These are phyloP conservation scores for Xylaria sp. DNA, from an alignment of 2,329 filamentous ascomycete species.

Conservation along the genomic window DNA sequence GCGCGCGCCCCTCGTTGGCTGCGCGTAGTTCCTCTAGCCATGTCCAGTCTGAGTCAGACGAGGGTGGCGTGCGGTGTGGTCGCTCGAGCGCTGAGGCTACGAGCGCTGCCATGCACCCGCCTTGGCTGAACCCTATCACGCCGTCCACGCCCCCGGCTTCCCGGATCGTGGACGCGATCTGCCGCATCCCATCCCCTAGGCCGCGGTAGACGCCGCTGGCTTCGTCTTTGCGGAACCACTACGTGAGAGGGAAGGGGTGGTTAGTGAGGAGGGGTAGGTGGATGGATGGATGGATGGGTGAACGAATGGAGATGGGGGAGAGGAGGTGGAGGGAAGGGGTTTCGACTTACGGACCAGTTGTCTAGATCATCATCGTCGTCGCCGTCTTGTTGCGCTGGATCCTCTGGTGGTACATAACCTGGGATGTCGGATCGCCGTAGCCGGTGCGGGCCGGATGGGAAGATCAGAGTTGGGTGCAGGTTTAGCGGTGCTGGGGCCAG, in stretches of 20 bases:
- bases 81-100: conserved; percentile 77
- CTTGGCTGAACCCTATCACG: conserved; percentile 85
- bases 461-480: conserved; percentile 67
- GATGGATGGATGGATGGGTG: background rate
- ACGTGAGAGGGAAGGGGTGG: background rate
- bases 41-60: conserved; percentile 36
- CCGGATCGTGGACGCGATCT: conserved; percentile 69
- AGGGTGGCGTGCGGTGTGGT: conserved; percentile 43
- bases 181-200: conserved; percentile 73
- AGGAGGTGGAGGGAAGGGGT: too few species aligned
- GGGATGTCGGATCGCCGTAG: conserved; percentile 75
- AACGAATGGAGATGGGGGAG: background rate
- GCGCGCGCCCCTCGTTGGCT: conserved; percentile 57
- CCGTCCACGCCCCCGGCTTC: conserved; percentile 78
- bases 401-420: conserved; percentile 65
- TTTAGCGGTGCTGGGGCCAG: conserved; percentile 68
- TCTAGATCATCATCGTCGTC: conserved; percentile 63
- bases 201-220: conserved; percentile 72
- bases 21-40: conserved; percentile 60
- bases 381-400: conserved; percentile 46
- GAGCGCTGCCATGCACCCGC: conserved; percentile 76
- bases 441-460: conserved; percentile 74
- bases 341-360: conserved; percentile 66
- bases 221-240: conserved; percentile 81
- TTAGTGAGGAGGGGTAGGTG: background rate